Conservation (phyloP, 306 rosid species). For the Abrus precatorius region DNA sequence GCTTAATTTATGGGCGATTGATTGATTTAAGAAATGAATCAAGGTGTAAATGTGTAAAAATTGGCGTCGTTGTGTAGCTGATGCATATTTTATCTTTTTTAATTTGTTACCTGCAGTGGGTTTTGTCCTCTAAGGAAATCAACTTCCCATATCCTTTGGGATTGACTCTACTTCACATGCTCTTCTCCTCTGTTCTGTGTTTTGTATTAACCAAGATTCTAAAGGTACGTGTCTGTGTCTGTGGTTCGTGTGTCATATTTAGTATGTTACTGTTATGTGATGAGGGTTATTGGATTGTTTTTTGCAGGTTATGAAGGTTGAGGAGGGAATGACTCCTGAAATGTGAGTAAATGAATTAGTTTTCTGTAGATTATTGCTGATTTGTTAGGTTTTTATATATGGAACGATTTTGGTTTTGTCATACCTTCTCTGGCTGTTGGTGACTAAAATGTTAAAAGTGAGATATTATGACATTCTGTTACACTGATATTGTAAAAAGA, state of each 20-base stretch:
- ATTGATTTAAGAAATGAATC: conserved; percentile 33
- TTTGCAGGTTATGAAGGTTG: conserved; percentile 90
- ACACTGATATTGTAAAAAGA: no score
- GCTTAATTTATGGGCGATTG: neutral
- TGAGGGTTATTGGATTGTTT: conserved; percentile 22
- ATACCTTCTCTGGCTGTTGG: neutral
- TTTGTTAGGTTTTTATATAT: conserved; percentile 19
- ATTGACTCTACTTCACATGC: conserved; percentile 96
- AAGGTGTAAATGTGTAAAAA: conserved; percentile 9
- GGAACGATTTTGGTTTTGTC: conserved; percentile 6
- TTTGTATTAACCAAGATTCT: conserved; percentile 84
- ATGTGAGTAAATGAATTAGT: conserved; percentile 68
- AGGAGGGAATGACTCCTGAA: conserved; percentile 96
- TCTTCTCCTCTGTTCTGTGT: conserved; percentile 94
- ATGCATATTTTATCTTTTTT: conserved; percentile 23
- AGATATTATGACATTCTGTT: conserved; percentile 11
- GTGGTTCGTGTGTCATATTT: conserved; percentile 23
- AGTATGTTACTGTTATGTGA: conserved; percentile 24
- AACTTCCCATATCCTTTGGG: conserved; percentile 98
- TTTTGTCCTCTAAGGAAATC: conserved; percentile 95
- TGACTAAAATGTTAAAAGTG: conserved; percentile 32
- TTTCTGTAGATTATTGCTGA: conserved; percentile 34
- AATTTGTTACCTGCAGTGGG: conserved; percentile 79
- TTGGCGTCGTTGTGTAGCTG: conserved; percentile 45
- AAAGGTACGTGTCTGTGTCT: conserved; percentile 67